Conservation (phyloP, 768 basidiomycete species). For the Podaxis sp. region DNA sequence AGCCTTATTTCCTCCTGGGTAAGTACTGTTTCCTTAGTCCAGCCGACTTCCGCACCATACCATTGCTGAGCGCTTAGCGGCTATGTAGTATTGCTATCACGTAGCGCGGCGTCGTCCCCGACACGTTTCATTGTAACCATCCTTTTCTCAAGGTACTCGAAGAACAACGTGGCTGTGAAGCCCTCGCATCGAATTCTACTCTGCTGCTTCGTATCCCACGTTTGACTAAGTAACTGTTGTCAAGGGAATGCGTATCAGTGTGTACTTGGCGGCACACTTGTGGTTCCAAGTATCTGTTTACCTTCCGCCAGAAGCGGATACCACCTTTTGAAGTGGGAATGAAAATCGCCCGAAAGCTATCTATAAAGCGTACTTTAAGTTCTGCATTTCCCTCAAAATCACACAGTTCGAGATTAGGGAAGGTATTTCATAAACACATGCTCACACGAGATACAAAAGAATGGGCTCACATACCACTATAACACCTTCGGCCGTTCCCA, state of each 20-base stretch:
- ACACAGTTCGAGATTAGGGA: not conserved
- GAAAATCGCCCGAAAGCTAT: not conserved
- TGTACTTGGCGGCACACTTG: no score
- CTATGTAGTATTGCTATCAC: no score
- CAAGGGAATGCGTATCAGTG: not conserved
- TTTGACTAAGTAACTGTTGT: not conserved
- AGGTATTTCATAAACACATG: no score
- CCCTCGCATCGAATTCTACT: not conserved
- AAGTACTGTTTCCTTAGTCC: no score
- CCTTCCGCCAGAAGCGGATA: not conserved
- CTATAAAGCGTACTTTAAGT: no score
- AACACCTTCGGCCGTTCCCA: not conserved
- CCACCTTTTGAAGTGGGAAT: not conserved
- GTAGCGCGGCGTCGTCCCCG: no score
- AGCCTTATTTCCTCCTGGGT: no score
- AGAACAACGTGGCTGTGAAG: not conserved
- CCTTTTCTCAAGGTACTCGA: not conserved
- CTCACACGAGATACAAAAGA: not conserved
- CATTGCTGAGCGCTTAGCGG: no score
- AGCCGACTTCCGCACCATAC: no score
- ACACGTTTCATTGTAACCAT: not conserved
- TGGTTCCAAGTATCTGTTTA: not conserved
- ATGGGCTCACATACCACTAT: not conserved
- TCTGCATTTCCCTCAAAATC: not conserved
- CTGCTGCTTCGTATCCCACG: not conserved